Percentiles rank a stretch among this genome's conserved stretches.
phyloP scores from a whole-genome alignment of 441 rosid genomes.

The Pelargonium australe region DNA sequence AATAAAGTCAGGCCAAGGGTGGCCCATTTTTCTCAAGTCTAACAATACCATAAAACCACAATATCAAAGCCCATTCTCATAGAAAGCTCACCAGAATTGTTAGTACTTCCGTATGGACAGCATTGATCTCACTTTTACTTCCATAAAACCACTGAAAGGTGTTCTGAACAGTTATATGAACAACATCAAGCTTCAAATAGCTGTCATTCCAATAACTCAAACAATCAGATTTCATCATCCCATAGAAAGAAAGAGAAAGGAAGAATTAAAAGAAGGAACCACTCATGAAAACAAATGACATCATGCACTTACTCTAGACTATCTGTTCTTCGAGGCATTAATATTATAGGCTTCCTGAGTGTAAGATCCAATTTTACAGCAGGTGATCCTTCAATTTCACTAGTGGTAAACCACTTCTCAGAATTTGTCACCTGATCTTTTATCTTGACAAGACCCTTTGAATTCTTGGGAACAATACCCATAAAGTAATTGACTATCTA shows the following conservation, averaged over 20 bases:
- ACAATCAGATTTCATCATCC: conserved; percentile 13
- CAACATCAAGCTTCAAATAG: conserved; percentile 94
- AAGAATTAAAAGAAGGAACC: conserved; percentile 2
- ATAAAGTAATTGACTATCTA: conserved; percentile 78
- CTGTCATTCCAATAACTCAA: conserved; percentile 38
- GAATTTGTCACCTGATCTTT: conserved; percentile 85
- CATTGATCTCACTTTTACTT: conserved; percentile 64
- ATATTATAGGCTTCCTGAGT: conserved; percentile 82
- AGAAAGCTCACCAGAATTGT: conserved; percentile 66
- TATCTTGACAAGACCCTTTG: conserved; percentile 65
- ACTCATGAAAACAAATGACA: conserved; percentile 18
- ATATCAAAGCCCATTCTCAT: conserved; percentile 11
- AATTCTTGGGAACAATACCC: conserved; percentile 80
- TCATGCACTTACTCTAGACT: conserved; percentile 73
- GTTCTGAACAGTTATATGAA: conserved; percentile 81
- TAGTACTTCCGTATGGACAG: conserved; percentile 80
- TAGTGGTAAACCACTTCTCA: conserved; percentile 83
- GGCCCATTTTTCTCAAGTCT: conserved; percentile 6
- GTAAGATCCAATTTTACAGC: conserved; percentile 90
- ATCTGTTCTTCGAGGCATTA: conserved; percentile 90
- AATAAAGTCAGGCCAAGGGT: conserved; percentile 11
- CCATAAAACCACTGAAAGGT: conserved; percentile 85
- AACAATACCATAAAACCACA: conserved; percentile 13
- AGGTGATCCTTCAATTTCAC: conserved; percentile 96
- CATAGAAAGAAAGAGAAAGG: neutral